Conservation (phyloP, 768 basidiomycete species). For the Boletus rubroflammeus region DNA sequence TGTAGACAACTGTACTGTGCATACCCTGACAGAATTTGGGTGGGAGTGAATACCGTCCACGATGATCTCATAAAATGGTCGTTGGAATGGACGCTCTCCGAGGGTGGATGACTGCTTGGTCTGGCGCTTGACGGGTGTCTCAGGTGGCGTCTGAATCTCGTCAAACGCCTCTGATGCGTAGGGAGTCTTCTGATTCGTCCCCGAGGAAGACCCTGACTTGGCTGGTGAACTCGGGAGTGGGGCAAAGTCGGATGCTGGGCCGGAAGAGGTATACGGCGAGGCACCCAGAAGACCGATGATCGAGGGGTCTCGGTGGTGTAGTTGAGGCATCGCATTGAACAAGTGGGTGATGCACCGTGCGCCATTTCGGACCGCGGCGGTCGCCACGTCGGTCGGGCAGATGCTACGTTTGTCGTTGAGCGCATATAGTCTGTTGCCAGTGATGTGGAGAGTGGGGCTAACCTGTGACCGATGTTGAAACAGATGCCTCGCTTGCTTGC, state of each 20-base stretch:
- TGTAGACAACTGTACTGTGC: conserved; percentile 22
- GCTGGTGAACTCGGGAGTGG: conserved; percentile 17
- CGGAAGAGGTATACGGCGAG: conserved; percentile 55
- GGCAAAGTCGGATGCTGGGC: conserved; percentile 33
- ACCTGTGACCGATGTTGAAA: conserved; percentile 92
- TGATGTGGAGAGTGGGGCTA: conserved; percentile 4
- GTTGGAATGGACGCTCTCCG: conserved; percentile 46
- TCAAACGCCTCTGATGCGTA: conserved; percentile 61
- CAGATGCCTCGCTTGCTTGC: conserved; percentile 63
- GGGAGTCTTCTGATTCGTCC: conserved; percentile 15
- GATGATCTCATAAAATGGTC: conserved; percentile 87
- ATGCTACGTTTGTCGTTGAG: conserved; percentile 41
- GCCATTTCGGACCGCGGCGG: conserved; percentile 64
- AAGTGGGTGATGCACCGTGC: conserved; percentile 88
- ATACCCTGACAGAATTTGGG: conserved; percentile 82
- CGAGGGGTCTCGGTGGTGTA: conserved; percentile 88
- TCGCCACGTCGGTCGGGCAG: conserved; percentile 72
- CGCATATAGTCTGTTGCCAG: not conserved
- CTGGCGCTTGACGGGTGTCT: conserved; percentile 38
- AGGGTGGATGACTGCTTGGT: conserved; percentile 34
- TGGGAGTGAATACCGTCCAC: conserved; percentile 91
- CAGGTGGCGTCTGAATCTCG: conserved; percentile 53
- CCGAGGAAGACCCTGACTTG: conserved; percentile 8
- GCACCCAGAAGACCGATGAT: conserved; percentile 87
- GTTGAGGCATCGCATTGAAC: conserved; percentile 90